phyloP scores from a whole-genome alignment of 2,329 filamentous ascomycete genomes.

The Drechslera avenae region DNA sequence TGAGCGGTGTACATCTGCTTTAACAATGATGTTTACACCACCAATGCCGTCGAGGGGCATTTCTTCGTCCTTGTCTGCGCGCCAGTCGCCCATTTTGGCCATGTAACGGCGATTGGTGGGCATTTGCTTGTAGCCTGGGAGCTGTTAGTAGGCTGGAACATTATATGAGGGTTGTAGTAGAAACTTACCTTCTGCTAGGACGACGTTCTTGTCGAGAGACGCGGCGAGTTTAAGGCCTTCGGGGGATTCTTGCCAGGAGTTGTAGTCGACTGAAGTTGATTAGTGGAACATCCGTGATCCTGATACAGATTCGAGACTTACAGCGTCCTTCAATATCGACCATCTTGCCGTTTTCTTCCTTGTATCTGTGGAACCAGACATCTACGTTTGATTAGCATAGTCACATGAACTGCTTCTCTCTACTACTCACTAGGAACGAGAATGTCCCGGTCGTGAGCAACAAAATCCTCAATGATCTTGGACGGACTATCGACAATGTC shows the following conservation, averaged over 20 bases:
- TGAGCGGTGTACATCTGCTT: slow-evolving; percentile 94
- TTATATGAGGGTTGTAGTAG: neutral
- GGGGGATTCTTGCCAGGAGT: slow-evolving; percentile 96
- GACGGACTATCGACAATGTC: slow-evolving; percentile 91
- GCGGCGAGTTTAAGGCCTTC: slow-evolving; percentile 77
- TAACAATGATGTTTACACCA: slow-evolving; percentile 96
- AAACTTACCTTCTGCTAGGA: slow-evolving; percentile 82
- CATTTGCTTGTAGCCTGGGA: slow-evolving; percentile 86
- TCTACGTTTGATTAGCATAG: slow-evolving; percentile 60
- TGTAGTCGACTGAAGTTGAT: slow-evolving; percentile 79
- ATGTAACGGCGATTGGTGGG: slow-evolving; percentile 90
- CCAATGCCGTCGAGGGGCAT: slow-evolving; percentile 93
- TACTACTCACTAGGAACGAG: slow-evolving; percentile 83
- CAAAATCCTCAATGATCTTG: slow-evolving; percentile 91
- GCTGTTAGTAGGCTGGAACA: neutral
- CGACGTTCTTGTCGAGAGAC: slow-evolving; percentile 74
- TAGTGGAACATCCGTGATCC: neutral
- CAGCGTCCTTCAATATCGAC: slow-evolving; percentile 91
- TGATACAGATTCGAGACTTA: slow-evolving; percentile 56
- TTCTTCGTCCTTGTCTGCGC: slow-evolving; percentile 88
- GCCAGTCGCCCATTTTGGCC: slow-evolving; percentile 89
- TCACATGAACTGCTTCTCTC: neutral
- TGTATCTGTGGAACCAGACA: slow-evolving; percentile 94
- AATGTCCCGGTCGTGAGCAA: slow-evolving; percentile 90
- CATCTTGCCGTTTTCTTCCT: slow-evolving; percentile 64